These are phyloP conservation scores for Hortaea sp. DNA, from an alignment of 2,329 filamentous ascomycete genomes.

Conservation along the genomic window DNA sequence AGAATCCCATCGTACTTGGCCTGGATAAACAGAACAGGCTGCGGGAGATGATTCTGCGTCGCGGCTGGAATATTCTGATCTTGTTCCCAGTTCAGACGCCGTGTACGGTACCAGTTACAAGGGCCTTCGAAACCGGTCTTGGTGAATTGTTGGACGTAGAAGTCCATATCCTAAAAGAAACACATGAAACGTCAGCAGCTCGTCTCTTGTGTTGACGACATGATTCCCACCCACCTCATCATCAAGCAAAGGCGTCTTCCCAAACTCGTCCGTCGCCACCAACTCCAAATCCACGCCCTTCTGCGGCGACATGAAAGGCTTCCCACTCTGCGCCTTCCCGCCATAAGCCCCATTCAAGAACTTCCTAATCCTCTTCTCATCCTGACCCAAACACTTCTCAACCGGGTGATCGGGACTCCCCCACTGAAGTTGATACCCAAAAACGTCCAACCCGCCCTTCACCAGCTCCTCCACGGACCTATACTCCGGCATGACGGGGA, in stretches of 20 bases:
- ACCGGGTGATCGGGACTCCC: slow-evolving; percentile 34
- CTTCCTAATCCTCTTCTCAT: slow-evolving; percentile 50
- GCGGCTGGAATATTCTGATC: slow-evolving; percentile 39
- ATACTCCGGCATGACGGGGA: slow-evolving; percentile 33
- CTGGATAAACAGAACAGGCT: slow-evolving; percentile 62
- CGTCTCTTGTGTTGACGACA: background rate
- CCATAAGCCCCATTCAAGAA: slow-evolving; percentile 67
- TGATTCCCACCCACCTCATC: slow-evolving; percentile 40
- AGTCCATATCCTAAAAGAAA: slow-evolving; percentile 54
- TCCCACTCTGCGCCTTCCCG: slow-evolving; percentile 46
- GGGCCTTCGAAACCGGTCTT: slow-evolving; percentile 67
- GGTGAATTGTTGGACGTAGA: slow-evolving; percentile 64
- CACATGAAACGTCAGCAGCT: background rate
- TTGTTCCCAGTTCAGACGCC: slow-evolving; percentile 64
- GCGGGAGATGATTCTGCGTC: slow-evolving; percentile 12
- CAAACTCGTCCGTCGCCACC: slow-evolving; percentile 42
- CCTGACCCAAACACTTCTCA: slow-evolving; percentile 40
- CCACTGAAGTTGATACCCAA: slow-evolving; percentile 78
- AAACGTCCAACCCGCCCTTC: slow-evolving; percentile 50
- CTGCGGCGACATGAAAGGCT: slow-evolving; percentile 48
- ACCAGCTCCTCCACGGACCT: slow-evolving; percentile 3
- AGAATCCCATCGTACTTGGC: slow-evolving; percentile 64
- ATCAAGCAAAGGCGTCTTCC: slow-evolving; percentile 49
- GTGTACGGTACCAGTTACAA: slow-evolving; percentile 59
- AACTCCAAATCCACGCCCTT: slow-evolving; percentile 56